These are phyloP conservation scores for Trametes elegans DNA, from an alignment of 768 basidiomycete genomes.

Conservation along the genomic window DNA sequence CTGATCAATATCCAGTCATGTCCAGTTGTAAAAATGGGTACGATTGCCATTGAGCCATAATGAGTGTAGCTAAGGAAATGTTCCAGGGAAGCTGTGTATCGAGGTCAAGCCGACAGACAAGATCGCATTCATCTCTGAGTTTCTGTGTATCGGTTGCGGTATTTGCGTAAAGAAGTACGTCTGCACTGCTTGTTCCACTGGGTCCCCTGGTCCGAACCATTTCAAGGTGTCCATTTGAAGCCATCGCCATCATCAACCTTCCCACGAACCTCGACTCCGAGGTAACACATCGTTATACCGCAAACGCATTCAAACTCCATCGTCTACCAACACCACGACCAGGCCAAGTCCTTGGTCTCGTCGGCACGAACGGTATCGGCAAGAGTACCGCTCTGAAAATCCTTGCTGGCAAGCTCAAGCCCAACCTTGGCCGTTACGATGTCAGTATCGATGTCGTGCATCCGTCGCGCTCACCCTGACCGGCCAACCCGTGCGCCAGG, in stretches of 20 bases:
- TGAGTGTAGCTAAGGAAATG: not conserved
- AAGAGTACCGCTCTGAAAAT: conserved; percentile 98
- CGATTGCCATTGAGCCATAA: conserved; percentile 16
- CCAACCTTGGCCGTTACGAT: conserved; percentile 96
- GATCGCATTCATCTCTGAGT: conserved; percentile 98
- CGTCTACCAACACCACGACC: conserved; percentile 95
- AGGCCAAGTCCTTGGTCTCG: conserved; percentile 97
- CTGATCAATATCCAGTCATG: conserved; percentile 58
- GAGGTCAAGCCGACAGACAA: conserved; percentile 96
- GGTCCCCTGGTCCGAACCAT: not conserved
- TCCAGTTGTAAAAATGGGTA: conserved; percentile 98
- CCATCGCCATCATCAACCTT: conserved; percentile 97
- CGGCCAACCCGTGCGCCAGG: conserved; percentile 44
- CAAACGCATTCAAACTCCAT: conserved; percentile 99
- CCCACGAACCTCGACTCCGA: conserved; percentile 95
- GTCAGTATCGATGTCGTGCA: conserved; percentile 42
- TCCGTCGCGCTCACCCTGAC: not conserved
- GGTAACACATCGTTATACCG: conserved; percentile 97
- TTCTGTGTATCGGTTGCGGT: conserved; percentile 99
- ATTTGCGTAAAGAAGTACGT: conserved; percentile 99
- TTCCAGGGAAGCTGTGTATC: conserved; percentile 91
- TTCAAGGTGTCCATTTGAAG: conserved; percentile 94
- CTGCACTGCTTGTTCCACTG: not conserved
- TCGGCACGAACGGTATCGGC: conserved; percentile 99
- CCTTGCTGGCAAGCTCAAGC: conserved; percentile 94